phyloP scores from a whole-genome alignment of 176 grass and related monocot genomes.

The Eragrostis nindensis region DNA sequence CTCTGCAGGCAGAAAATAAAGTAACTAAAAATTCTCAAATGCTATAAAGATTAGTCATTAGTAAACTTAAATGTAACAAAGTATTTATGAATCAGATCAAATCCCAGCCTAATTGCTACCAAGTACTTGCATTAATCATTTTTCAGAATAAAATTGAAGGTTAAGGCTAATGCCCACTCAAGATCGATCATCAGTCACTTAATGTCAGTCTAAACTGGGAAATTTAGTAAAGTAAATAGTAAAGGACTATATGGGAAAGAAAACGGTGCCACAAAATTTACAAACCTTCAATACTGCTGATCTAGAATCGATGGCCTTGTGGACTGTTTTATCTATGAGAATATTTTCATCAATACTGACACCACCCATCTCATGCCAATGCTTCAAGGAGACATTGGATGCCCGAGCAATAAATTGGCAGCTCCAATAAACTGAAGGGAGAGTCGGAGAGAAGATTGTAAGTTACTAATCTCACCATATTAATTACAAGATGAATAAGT shows the following conservation, averaged over 20 bases:
- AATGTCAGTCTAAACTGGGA: not conserved
- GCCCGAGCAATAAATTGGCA: slow-evolving; percentile 93
- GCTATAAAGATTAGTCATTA: slow-evolving; percentile 10
- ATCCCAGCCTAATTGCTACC: not conserved
- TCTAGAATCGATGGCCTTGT: slow-evolving; percentile 79
- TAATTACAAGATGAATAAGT: not conserved
- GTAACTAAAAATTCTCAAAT: slow-evolving; percentile 6
- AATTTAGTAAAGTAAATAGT: not conserved
- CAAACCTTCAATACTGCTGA: slow-evolving; percentile 90
- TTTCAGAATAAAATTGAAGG: not conserved
- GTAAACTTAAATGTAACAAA: not conserved
- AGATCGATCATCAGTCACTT: slow-evolving; percentile 25
- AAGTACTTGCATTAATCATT: not conserved
- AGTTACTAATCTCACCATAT: not conserved
- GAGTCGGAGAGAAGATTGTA: slow-evolving; percentile 26
- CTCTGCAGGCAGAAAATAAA: slow-evolving; percentile 62
- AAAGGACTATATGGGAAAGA: not conserved
- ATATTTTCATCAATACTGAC: slow-evolving; percentile 89
- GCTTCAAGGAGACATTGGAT: slow-evolving; percentile 93
- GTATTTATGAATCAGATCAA: slow-evolving; percentile 3
- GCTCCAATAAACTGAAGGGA: slow-evolving; percentile 80
- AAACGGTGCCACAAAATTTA: slow-evolving; percentile 3
- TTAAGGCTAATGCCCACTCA: slow-evolving; percentile 2
- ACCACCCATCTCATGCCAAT: slow-evolving; percentile 92
- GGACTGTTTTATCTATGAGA: slow-evolving; percentile 93